Base-by-base conservation (phyloP, 805 yeast genomes). In the Saturnispora serradocipensis region DNA sequence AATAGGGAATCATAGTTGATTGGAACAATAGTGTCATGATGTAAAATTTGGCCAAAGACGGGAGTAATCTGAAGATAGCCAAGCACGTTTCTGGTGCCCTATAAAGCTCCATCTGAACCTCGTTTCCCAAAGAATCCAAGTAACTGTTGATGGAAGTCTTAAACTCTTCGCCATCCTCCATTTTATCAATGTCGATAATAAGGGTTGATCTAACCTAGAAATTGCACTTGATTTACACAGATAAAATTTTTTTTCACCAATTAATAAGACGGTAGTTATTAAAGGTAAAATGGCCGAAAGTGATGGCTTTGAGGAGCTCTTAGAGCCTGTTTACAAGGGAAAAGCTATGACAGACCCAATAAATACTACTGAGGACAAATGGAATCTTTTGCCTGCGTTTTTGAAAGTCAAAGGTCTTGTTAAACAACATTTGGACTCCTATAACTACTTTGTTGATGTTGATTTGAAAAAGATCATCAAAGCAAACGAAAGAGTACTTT, bases 361-460 rank as follows among this genome's bases (percentile, higher is more conserved):
- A 63, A 81, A 81, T 59, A 88, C 97, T 0, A 93, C 95, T 10
- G 88, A 88, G 60, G 99, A 93, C 68, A 93, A 93, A 67, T 93
- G 99, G 99, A 86, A 93, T 60, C 74, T 93, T 45, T 71, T 93
- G 40, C 99, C 99, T 0, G 99, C 99, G 0, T 93, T 93, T 64
- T 72, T 93, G 56, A 88, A 89, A 63, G 96, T 93, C 44, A 93
- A 93, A 66, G 99, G 99, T 50, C 72, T 93, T 48, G 98, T 93
- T 45, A 93, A 93, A 63, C 99, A 93, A 72, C 99, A 93, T 72
- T 74, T 93, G 63, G 99, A 93, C 65, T 93, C 99, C n/a, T 93
- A 88, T 75, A 91, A 93, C 65, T 93, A 88, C 70, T 93, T 93
- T 66, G 95, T 93, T 18, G 97, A 93, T 61, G 82, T 80, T 6